Evolutionary conservation across 1,139 yeast species (phyloP).

Genomic region (Sugiyamaella castrensis): DNA sequence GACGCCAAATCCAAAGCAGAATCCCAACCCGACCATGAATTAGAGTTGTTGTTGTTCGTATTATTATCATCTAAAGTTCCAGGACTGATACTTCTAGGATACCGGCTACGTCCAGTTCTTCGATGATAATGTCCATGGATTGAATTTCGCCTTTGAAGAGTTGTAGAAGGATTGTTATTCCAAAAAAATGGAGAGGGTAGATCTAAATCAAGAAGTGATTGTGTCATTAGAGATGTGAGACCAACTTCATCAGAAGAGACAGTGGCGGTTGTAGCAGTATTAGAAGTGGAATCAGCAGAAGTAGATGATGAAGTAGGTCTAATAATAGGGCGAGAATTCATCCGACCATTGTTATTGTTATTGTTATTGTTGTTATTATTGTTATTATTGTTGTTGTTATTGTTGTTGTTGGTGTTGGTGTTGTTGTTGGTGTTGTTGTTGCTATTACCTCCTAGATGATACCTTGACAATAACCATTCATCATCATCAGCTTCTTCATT

Average conservation of each 20-base stretch:
- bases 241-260: conserved; percentile 3
- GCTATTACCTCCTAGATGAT: conserved; percentile 3
- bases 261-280: too few species aligned
- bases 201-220: conserved; percentile 1
- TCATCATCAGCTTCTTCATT: neutral
- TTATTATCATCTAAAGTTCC: too few species aligned
- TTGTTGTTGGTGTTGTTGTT: neutral
- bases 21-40: too few species aligned
- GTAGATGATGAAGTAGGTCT: neutral
- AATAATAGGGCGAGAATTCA: neutral
- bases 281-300: neutral
- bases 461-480: conserved; percentile 3
- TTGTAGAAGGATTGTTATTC: too few species aligned
- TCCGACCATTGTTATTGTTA: neutral
- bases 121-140: too few species aligned
- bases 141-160: too few species aligned
- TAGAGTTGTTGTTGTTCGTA: too few species aligned
- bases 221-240: conserved; percentile 2
- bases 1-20: too few species aligned
- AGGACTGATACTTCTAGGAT: too few species aligned
- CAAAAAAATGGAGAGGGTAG: conserved; percentile 2
- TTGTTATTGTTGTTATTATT: neutral
- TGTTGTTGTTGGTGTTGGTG: neutral
- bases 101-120: too few species aligned
- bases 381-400: too few species aligned